Base-by-base conservation (phyloP, 164 flowering plant genomes). In the Chimonanthus praecox region DNA sequence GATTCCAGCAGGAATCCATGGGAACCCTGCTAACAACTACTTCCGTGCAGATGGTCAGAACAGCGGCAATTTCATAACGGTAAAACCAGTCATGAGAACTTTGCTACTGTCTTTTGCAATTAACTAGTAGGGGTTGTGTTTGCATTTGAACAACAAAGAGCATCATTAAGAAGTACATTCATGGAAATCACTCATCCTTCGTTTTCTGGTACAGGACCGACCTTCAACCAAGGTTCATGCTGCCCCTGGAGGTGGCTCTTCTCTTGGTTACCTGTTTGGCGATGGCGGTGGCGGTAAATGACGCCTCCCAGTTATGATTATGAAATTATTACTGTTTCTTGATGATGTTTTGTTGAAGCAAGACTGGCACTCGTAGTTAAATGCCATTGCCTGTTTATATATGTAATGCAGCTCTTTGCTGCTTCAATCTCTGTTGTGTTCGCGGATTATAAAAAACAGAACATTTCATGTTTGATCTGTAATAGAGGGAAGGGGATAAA, bases 41-140 rank as follows among this genome's bases (percentile, higher is more conserved):
- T 78, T 68, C 69, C 72, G 87, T 3, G 84, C 83, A 10, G 85
- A 83, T 74, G 87, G 85, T 16, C 87, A 83, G 80, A 85, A 85
- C 83, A 71, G 78, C 75, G 87, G 87, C 67, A 85, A 85, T 72
- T 84, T 84, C 72, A 81, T 33, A 33, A 33, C 33, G 33, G 33
- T 33, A 33, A 33, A 33, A 33, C 33, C 33, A 33, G 33, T 33
- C 33, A 33, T 33, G 33, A 33, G 33, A 33, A 33, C 33, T 33
- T 33, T 33, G 33, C 33, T 33, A 33, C 33, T 33, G 33, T 33
- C 0, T 33, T 33, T 33, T 33, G 33, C 33, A 33, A 33, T 33
- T 33, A 33, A 33, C 33, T 1, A 33, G 33, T 33, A 33, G 33
- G 1, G 33, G 33, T 33, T 33, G 2, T 33, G 33, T 33, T 33